Evolutionary conservation across 2,329 filamentous ascomycete genomes (phyloP).

Genomic region (Colletotrichum sp.): DNA sequence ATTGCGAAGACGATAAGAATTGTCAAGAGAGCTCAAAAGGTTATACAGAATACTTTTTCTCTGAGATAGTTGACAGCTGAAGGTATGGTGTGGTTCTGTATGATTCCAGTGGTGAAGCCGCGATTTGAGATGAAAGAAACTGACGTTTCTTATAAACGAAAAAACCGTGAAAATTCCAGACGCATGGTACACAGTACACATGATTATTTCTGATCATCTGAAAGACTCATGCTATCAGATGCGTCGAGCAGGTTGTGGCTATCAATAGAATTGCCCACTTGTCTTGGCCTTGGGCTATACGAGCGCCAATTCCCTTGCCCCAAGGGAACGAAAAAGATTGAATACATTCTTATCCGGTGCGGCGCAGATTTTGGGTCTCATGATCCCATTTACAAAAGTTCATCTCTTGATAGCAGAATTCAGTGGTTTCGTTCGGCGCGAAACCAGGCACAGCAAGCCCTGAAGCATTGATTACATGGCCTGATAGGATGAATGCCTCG

Average conservation of each 20-base stretch:
- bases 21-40: not conserved
- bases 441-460: not conserved
- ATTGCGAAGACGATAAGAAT: not conserved
- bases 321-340: not conserved
- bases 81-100: not conserved
- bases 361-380: not conserved
- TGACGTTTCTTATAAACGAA: not conserved
- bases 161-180: not conserved
- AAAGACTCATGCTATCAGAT: not conserved
- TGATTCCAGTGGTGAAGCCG: not conserved
- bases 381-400: not conserved
- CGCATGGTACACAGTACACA: not conserved
- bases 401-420: not conserved
- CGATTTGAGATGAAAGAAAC: not conserved
- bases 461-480: not conserved
- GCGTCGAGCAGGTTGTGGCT: not conserved
- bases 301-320: not conserved
- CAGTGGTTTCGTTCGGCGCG: not conserved
- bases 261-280: not conserved
- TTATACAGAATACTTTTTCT: not conserved
- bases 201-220: not conserved
- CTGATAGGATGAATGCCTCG: not conserved
- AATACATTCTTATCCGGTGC: not conserved
- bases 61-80: not conserved
- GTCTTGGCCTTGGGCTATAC: not conserved